These are phyloP conservation scores for Plenodomus tracheiphilus DNA, from an alignment of 2,329 filamentous ascomycete genomes.

Conservation along the genomic window DNA sequence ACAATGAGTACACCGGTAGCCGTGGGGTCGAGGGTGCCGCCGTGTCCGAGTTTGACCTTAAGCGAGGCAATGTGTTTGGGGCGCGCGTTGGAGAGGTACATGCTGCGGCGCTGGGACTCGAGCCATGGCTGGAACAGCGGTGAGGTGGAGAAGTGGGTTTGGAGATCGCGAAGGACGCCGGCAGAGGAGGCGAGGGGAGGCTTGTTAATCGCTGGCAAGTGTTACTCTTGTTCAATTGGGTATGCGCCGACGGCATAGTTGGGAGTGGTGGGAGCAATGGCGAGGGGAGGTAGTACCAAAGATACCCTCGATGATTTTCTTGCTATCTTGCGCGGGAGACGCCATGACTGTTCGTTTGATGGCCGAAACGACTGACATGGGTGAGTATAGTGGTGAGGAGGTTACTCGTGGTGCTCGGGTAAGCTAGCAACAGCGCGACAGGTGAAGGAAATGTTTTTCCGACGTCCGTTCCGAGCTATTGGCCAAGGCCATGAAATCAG, in stretches of 20 bases:
- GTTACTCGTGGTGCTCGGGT: not conserved
- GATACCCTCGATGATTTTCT: conserved; percentile 63
- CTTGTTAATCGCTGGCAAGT: conserved; percentile 80
- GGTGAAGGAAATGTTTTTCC: not conserved
- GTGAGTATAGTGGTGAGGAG: no score
- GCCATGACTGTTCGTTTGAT: conserved; percentile 26
- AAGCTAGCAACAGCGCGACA: conserved; percentile 5
- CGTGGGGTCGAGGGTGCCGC: conserved; percentile 90
- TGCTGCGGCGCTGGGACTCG: conserved; percentile 61
- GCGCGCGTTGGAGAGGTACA: conserved; percentile 60
- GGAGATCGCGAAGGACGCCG: conserved; percentile 85
- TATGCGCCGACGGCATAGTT: not conserved
- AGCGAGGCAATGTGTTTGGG: conserved; percentile 55
- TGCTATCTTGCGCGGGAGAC: conserved; percentile 29
- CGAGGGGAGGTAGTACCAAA: conserved; percentile 53
- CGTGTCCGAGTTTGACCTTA: conserved; percentile 92
- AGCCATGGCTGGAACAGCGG: conserved; percentile 78
- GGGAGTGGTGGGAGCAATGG: not conserved
- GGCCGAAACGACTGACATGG: conserved; percentile 26
- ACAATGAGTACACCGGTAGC: conserved; percentile 91
- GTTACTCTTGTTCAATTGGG: not conserved
- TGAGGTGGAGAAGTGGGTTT: conserved; percentile 82
- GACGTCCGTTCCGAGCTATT: not conserved
- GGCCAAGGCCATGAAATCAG: not conserved
- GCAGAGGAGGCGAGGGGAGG: conserved; percentile 84